These are phyloP conservation scores for Rhizopogon vinicolor DNA, from an alignment of 768 basidiomycete species.

Conservation along the genomic window DNA sequence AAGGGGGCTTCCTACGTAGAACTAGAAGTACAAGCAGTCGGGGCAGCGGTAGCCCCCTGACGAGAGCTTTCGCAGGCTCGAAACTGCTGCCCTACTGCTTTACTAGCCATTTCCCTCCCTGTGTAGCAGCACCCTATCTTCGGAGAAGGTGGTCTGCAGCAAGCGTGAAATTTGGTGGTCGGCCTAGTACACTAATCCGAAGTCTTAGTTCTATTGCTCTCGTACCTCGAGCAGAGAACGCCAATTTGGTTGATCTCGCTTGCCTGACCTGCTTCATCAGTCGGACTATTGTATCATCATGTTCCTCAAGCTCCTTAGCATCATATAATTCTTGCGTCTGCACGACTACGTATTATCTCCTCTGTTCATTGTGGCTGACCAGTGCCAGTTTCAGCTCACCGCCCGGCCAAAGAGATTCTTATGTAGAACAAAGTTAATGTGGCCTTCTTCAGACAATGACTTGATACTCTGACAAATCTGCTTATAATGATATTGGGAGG, in stretches of 20 bases:
- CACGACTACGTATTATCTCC: conserved; percentile 75
- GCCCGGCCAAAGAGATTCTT: conserved; percentile 80
- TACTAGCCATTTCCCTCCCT: too few species aligned
- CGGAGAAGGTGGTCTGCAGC: too few species aligned
- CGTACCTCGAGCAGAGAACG: too few species aligned
- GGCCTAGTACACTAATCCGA: too few species aligned
- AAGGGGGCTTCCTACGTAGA: too few species aligned
- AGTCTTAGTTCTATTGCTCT: too few species aligned
- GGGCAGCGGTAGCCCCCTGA: too few species aligned
- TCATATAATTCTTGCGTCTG: neutral
- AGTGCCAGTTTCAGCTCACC: conserved; percentile 65
- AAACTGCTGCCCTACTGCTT: too few species aligned
- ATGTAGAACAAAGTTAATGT: conserved; percentile 69
- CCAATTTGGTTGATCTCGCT: neutral
- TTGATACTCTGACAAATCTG: conserved; percentile 83
- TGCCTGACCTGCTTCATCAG: neutral
- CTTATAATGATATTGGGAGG: conserved; percentile 37
- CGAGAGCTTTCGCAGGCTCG: too few species aligned
- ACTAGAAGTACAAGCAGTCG: too few species aligned
- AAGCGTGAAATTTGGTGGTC: too few species aligned
- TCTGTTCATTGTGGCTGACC: conserved; percentile 66
- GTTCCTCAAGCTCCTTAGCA: neutral
- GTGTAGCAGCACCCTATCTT: too few species aligned
- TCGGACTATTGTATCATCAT: neutral
- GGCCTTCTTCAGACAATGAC: conserved; percentile 57